These are phyloP conservation scores for Penicillium verhagenii DNA, from an alignment of 495 filamentous ascomycete species.

Conservation along the genomic window DNA sequence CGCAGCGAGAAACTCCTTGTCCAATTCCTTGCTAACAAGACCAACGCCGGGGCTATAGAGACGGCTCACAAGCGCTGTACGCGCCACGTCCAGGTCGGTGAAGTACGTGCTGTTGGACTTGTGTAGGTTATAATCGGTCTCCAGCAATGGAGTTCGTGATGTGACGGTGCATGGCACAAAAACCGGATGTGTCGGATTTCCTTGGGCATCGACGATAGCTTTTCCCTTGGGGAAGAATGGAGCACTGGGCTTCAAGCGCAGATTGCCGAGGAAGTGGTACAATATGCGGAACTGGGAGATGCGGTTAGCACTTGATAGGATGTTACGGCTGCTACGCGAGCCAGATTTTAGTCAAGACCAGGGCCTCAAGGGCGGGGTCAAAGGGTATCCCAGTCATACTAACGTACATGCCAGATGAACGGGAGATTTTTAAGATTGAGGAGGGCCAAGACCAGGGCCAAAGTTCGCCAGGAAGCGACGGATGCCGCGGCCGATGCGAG, in stretches of 20 bases:
- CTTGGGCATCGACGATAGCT: slow-evolving; percentile 28
- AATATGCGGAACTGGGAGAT: slow-evolving; percentile 46
- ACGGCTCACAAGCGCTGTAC: slow-evolving; percentile 59
- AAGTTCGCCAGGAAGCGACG: slow-evolving; percentile 49
- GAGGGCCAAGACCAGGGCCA: slow-evolving; percentile 54
- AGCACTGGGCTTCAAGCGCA: slow-evolving; percentile 44
- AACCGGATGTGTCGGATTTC: slow-evolving; percentile 45
- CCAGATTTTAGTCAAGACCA: neutral
- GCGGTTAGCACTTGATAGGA: slow-evolving; percentile 16
- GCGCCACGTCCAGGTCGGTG: slow-evolving; percentile 67
- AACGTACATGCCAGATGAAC: slow-evolving; percentile 62
- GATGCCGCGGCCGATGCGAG: slow-evolving; percentile 22
- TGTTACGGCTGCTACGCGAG: neutral
- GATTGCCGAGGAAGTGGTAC: slow-evolving; percentile 48
- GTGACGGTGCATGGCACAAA: slow-evolving; percentile 55
- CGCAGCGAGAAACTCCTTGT: slow-evolving; percentile 36
- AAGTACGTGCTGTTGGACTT: slow-evolving; percentile 79
- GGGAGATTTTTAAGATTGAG: slow-evolving; percentile 63
- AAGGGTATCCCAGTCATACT: neutral
- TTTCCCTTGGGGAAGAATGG: slow-evolving; percentile 37
- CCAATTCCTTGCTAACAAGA: slow-evolving; percentile 47
- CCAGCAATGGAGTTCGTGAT: slow-evolving; percentile 53
- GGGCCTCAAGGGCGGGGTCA: neutral
- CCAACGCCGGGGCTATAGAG: slow-evolving; percentile 58
- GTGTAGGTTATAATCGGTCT: slow-evolving; percentile 69